Conservation (phyloP, 2,329 filamentous ascomycete genomes). For the Whalleya microplaca region DNA sequence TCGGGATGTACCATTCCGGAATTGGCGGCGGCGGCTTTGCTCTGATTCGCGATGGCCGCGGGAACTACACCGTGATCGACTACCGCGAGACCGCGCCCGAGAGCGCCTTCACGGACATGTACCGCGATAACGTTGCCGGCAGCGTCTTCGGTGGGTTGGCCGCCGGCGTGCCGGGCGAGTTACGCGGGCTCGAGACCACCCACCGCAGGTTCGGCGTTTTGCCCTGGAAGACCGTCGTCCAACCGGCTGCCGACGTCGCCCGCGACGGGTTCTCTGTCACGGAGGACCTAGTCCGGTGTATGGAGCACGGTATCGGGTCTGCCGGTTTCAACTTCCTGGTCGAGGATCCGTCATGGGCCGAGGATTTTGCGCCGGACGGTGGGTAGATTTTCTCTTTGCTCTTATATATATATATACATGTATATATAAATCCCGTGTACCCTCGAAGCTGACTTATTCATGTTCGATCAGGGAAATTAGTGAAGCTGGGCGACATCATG, state of each 20-base stretch:
- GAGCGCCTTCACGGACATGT: conserved; percentile 85
- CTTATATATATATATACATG: no score
- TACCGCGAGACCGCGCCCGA: conserved; percentile 88
- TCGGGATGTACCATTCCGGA: conserved; percentile 79
- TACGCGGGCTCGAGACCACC: conserved; percentile 78
- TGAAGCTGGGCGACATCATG: conserved; percentile 76
- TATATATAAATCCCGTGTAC: no score
- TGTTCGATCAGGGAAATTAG: conserved; percentile 52
- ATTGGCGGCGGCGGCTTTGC: conserved; percentile 92
- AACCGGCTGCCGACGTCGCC: conserved; percentile 75
- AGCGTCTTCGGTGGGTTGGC: conserved; percentile 76
- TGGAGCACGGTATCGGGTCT: conserved; percentile 53
- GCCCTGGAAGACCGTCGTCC: conserved; percentile 72
- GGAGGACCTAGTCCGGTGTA: conserved; percentile 75
- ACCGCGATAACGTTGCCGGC: conserved; percentile 66
- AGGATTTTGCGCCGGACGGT: conserved; percentile 85
- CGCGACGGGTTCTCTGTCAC: conserved; percentile 75
- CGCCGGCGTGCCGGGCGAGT: conserved; percentile 71
- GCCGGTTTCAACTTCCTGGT: conserved; percentile 65
- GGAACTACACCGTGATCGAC: conserved; percentile 82
- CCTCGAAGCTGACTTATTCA: conserved; percentile 1
- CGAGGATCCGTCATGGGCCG: conserved; percentile 77
- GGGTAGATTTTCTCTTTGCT: neutral
- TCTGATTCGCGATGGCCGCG: conserved; percentile 72
- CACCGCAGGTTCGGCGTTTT: conserved; percentile 72